Evolutionary conservation across 768 basidiomycete genomes (phyloP), one percentile per base, ranked within the genome.

Genomic region (Calocera cornea): DNA sequence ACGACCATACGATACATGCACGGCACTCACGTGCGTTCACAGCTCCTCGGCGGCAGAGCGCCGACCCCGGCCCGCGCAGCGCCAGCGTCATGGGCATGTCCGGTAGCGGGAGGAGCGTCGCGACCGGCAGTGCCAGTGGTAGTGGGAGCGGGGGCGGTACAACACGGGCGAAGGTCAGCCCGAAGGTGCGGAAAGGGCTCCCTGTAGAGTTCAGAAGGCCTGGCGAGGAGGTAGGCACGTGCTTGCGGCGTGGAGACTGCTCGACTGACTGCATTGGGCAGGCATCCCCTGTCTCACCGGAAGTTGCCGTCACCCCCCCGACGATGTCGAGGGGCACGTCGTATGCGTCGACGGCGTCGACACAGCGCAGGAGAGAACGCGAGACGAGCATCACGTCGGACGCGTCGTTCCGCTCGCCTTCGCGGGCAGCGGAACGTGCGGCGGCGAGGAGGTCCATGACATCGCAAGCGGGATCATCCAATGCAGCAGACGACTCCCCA

Each of bases 361-460:
- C 31, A 11, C 5, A 29, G 54, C 54, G 54, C 22, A 27, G 54
- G 31, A 2, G 54, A 60, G 54, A 60, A 60, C 54, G 54, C 27
- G 54, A 60, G 27, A 29, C 24, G 24, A 60, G 54, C 54, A 60
- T 60, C 31, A 60, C 54, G 5, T 60, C 54, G 3, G 54, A 60
- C 54, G 54, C 54, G 27, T 60, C 54, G 22, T 60, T 60, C 54
- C 54, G 54, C 31, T 60, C 54, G 5, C 54, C 54, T 22, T 60
- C 54, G 14, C 2, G 54, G 27, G 31, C 54, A 27, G 54, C 14
- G 3, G 54, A 60, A 10, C 54, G 54, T 33, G 54, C 54, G 31
- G 54, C 54, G 2, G 54, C 54, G 31, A 60, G 54, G 19, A 27
- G 54, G 54, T 60, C 54, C 19, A 60, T 60, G 54, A 33, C 27